Conservation (phyloP, 2,329 filamentous ascomycete genomes). For the Pseudopithomyces maydicus region DNA sequence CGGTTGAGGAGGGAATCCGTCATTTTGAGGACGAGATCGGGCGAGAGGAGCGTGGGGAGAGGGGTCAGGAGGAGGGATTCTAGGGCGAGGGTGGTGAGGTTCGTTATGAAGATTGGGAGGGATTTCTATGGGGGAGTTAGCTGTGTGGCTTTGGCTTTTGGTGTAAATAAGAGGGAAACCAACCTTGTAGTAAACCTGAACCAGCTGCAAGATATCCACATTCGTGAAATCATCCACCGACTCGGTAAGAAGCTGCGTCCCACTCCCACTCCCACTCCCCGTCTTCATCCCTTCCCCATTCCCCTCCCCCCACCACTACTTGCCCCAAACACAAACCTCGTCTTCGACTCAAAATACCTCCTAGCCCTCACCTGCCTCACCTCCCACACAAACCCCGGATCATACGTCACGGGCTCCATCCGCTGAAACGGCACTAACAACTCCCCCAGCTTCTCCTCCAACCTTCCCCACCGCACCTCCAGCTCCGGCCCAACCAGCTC, state of each 20-base stretch:
- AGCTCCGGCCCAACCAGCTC: conserved; percentile 25
- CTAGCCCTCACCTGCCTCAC: conserved; percentile 18
- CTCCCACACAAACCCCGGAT: conserved; percentile 25
- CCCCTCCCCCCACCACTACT: too few species aligned
- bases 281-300: neutral
- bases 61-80: conserved; percentile 31
- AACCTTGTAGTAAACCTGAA: conserved; percentile 35
- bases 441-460: conserved; percentile 27
- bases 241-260: conserved; percentile 21
- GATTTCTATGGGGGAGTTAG: conserved; percentile 24
- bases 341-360: conserved; percentile 11
- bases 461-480: conserved; percentile 13
- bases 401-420: conserved; percentile 27
- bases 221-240: conserved; percentile 29
- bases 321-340: neutral
- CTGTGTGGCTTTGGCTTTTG: neutral
- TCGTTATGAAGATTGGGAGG: conserved; percentile 32
- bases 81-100: conserved; percentile 30
- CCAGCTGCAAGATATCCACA: conserved; percentile 30
- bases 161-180: neutral
- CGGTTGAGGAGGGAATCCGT: conserved; percentile 22
- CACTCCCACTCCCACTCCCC: neutral
- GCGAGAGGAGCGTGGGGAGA: conserved; percentile 25
- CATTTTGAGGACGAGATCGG: conserved; percentile 23
- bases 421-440: conserved; percentile 24